A percentile compares a stretch with the other conserved stretches of the same genome.
Evolutionary conservation across 2,329 filamentous ascomycete genomes (phyloP).

Genomic region (Xylariaceae sp.): DNA sequence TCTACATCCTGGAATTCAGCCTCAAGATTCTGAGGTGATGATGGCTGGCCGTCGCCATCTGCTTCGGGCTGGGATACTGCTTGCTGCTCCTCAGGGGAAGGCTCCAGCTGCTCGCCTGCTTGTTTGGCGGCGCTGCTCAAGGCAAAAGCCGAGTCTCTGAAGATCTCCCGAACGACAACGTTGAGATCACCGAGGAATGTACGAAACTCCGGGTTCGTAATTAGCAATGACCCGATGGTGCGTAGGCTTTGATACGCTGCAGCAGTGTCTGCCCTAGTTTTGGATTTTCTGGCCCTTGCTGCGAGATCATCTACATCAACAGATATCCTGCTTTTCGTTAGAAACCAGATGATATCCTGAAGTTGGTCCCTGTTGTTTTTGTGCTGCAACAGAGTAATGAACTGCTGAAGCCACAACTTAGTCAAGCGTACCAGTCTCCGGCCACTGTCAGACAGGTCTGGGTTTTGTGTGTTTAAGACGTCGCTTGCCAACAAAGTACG

Average conservation of each 20-base stretch:
- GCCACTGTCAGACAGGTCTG: constrained; percentile 77
- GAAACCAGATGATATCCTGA: constrained; percentile 88
- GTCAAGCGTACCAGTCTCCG: constrained; percentile 71
- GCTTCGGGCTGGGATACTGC: constrained; percentile 46
- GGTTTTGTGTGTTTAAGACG: constrained; percentile 73
- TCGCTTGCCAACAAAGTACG: constrained; percentile 78
- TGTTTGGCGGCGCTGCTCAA: constrained; percentile 75
- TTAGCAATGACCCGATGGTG: constrained; percentile 79
- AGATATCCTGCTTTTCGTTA: constrained; percentile 72
- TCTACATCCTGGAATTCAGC: constrained; percentile 58
- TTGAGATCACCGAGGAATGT: constrained; percentile 81
- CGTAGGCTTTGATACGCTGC: constrained; percentile 80
- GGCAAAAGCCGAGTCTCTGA: constrained; percentile 82
- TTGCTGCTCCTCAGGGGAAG: constrained; percentile 62
- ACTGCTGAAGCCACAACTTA: constrained; percentile 74
- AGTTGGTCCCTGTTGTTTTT: constrained; percentile 87
- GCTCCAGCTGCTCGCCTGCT: constrained; percentile 73
- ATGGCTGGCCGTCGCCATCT: constrained; percentile 38
- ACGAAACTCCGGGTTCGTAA: constrained; percentile 90
- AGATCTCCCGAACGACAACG: constrained; percentile 79
- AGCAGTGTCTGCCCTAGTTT: constrained; percentile 69
- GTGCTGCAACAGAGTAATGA: constrained; percentile 78
- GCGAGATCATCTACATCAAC: constrained; percentile 68
- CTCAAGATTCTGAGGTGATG: constrained; percentile 66
- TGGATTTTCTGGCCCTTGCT: constrained; percentile 61